Evolutionary conservation across 164 flowering plant species (phyloP).

Genomic region (Litsea cubeba): DNA sequence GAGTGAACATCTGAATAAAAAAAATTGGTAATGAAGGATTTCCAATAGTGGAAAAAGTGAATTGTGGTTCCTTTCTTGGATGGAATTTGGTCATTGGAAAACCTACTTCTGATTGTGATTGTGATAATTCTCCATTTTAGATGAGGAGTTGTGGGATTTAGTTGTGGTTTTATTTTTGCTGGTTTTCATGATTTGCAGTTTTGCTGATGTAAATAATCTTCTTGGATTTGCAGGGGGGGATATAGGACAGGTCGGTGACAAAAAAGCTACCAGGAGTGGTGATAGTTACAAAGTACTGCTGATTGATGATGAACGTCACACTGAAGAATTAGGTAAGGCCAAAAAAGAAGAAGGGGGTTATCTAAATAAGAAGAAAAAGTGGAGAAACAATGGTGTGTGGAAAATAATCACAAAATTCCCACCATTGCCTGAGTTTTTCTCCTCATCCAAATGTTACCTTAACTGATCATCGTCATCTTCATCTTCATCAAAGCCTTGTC

Average conservation of each 20-base stretch:
- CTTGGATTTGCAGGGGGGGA: conserved; percentile 34
- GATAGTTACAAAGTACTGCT: conserved; percentile 44
- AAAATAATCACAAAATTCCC: no score
- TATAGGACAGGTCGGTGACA: conserved; percentile 25
- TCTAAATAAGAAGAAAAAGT: no score
- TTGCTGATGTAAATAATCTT: background rate
- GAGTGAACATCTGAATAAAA: no score
- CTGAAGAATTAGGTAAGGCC: conserved; percentile 34
- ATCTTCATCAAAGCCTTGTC: no score
- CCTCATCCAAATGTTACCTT: no score
- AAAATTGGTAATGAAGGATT: background rate
- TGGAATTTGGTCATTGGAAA: background rate
- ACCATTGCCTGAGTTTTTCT: no score
- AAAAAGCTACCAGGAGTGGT: conserved; percentile 28
- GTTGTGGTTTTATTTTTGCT: background rate
- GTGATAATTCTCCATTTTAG: background rate
- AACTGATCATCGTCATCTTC: no score
- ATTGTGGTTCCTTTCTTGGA: background rate
- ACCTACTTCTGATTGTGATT: background rate
- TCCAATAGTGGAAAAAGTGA: background rate
- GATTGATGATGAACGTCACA: conserved; percentile 37
- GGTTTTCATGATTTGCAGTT: background rate
- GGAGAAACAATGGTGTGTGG: no score
- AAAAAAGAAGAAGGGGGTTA: background rate
- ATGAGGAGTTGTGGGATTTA: background rate